Base-by-base conservation (phyloP, 2,329 filamentous ascomycete genomes). In the Epichloe hybrida region DNA sequence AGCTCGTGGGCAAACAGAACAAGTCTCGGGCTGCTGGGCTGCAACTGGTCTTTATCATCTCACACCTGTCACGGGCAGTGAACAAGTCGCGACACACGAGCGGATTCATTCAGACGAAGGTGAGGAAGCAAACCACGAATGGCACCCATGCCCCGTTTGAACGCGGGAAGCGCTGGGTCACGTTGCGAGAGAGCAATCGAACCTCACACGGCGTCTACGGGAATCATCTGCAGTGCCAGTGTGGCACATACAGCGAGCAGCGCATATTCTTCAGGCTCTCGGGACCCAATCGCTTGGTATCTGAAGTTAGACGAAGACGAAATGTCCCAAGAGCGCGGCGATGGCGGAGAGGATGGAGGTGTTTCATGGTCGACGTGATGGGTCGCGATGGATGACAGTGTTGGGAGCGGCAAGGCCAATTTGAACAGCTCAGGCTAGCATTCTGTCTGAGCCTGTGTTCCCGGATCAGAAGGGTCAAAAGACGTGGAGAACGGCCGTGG, bases 281-380 rank as follows among this genome's bases (percentile, higher is more conserved):
- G 23, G 20, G n/a, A 31, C 31, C 50, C 50, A 52, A 46, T 36
- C 40, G 36, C 23, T 20, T 31, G 7, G 17, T 27, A 13, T n/a
- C 7, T 20, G 46, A n/a, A n/a, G 46, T 31, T 27, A 34, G 23
- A 45, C 20, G 2, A 3, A 17, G 8, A 20, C 40, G 15, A 34
- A 20, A 31, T 20, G 2, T 31, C 20, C 8, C 2, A n/a, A 41
- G 38, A 34, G 17, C 37, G 38, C 27, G 27, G 27, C 27, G 5
- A 27, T 46, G 3, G 27, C 7, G 11, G 40, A n/a, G 15, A 7
- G 39, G 36, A 38, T 31, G 44, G 20, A 27, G 34, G 7, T 23
- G 50, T 52, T 52, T 52, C 50, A 50, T 50, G 50, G 42, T 38
- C 47, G 42, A 27, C 41, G 15, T 27, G 17, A 46, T 34, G 42